phyloP scores from a whole-genome alignment of 768 basidiomycete genomes.

The Dentipellis sp. region DNA sequence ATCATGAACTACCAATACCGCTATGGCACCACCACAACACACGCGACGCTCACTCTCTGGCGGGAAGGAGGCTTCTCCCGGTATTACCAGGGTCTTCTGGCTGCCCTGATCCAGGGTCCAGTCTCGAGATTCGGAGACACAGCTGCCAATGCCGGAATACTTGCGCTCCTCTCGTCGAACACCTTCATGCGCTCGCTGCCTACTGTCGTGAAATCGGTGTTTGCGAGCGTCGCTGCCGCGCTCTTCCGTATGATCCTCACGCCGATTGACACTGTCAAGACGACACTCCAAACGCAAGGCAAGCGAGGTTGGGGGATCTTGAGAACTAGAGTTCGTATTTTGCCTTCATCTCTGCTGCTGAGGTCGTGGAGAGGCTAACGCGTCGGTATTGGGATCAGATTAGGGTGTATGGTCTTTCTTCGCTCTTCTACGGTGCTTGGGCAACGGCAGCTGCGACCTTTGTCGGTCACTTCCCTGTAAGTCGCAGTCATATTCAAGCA shows the following conservation, averaged over 20 bases:
- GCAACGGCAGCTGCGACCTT: conserved; percentile 93
- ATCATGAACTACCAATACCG: conserved; percentile 97
- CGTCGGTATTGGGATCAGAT: conserved; percentile 31
- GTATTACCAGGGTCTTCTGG: conserved; percentile 81
- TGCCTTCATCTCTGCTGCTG: background rate
- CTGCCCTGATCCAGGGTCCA: conserved; percentile 83
- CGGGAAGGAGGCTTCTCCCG: conserved; percentile 72
- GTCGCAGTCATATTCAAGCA: conserved; percentile 12
- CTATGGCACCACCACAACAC: conserved; percentile 68
- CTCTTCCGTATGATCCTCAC: conserved; percentile 86
- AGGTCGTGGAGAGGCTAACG: background rate
- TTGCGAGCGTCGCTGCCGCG: conserved; percentile 73
- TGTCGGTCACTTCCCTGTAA: conserved; percentile 81
- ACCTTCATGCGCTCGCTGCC: conserved; percentile 59
- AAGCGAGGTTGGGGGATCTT: conserved; percentile 58
- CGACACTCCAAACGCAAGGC: conserved; percentile 90
- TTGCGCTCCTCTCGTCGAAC: conserved; percentile 77
- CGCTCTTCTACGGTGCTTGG: conserved; percentile 84
- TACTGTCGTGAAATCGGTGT: conserved; percentile 60
- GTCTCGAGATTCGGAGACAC: conserved; percentile 90
- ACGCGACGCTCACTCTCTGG: conserved; percentile 60
- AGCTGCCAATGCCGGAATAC: conserved; percentile 86
- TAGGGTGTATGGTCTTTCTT: conserved; percentile 63
- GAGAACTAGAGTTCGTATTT: conserved; percentile 44
- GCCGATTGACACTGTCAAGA: conserved; percentile 91